Conservation (phyloP, 768 basidiomycete species). For the Pulveroboletus ravenelii region DNA sequence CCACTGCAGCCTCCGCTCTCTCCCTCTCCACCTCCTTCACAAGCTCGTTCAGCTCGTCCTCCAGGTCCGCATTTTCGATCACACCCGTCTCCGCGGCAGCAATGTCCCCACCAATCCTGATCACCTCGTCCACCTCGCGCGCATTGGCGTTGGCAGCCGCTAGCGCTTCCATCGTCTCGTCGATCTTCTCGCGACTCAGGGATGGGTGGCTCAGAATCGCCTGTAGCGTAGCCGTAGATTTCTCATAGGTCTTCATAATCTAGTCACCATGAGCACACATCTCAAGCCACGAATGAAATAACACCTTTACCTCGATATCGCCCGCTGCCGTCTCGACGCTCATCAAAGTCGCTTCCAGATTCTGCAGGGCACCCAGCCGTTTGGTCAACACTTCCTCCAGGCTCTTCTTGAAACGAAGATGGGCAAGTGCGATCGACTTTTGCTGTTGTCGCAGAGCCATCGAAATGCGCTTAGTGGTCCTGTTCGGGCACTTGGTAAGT, state of each 20-base stretch:
- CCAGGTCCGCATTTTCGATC: slow-evolving; percentile 55
- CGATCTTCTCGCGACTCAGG: slow-evolving; percentile 71
- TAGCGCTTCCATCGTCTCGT: slow-evolving; percentile 84
- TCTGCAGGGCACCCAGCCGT: slow-evolving; percentile 67
- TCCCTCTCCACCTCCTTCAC: slow-evolving; percentile 41
- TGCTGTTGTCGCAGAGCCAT: slow-evolving; percentile 63
- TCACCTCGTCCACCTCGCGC: slow-evolving; percentile 74
- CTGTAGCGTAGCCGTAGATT: slow-evolving; percentile 73
- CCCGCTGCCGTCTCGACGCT: slow-evolving; percentile 86
- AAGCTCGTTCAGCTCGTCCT: slow-evolving; percentile 61
- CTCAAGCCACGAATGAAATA: background rate
- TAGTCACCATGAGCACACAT: slow-evolving; percentile 24
- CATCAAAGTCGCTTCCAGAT: slow-evolving; percentile 70
- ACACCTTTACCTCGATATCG: slow-evolving; percentile 67
- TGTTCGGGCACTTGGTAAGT: slow-evolving; percentile 25
- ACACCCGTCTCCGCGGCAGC: slow-evolving; percentile 44
- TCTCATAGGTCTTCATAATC: slow-evolving; percentile 85
- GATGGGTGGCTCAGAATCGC: slow-evolving; percentile 76
- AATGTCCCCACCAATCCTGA: slow-evolving; percentile 62
- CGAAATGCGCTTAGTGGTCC: slow-evolving; percentile 63
- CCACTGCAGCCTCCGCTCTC: slow-evolving; percentile 30
- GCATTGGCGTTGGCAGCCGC: slow-evolving; percentile 81
- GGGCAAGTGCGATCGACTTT: slow-evolving; percentile 67
- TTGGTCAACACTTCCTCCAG: slow-evolving; percentile 74
- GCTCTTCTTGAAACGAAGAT: slow-evolving; percentile 77